Conservation (phyloP, 495 filamentous ascomycete genomes). For the Tricharina praecox region DNA sequence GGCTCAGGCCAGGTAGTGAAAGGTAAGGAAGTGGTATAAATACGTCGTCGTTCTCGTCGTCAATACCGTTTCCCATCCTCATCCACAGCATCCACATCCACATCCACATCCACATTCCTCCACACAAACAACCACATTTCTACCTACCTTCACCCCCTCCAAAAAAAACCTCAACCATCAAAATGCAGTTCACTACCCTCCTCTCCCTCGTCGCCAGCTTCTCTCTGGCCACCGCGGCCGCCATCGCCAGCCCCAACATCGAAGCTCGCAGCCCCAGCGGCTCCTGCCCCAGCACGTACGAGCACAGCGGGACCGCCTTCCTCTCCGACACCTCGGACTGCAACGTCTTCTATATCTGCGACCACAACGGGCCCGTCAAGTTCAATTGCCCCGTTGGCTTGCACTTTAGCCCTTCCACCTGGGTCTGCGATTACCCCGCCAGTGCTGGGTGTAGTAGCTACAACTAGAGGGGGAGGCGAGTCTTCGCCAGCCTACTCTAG, state of each 20-base stretch:
- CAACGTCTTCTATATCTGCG: slow-evolving; percentile 5
- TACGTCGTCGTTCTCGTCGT: too few species aligned
- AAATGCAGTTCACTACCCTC: slow-evolving; percentile 2
- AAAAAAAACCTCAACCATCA: background rate
- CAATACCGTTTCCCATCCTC: background rate
- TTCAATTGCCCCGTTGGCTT: background rate
- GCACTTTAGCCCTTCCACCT: background rate
- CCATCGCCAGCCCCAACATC: background rate
- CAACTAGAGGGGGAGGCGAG: background rate
- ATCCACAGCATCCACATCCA: slow-evolving; percentile 1
- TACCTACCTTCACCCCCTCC: background rate
- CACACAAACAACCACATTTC: background rate
- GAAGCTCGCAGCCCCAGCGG: background rate
- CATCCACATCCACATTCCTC: background rate
- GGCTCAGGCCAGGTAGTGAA: too few species aligned
- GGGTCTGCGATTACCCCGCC: background rate
- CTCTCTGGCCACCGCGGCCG: background rate
- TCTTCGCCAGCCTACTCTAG: background rate
- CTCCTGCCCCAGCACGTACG: background rate
- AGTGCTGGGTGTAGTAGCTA: background rate
- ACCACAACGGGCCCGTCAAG: slow-evolving; percentile 1
- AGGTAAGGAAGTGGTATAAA: too few species aligned
- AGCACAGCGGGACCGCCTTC: background rate
- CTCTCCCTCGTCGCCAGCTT: background rate
- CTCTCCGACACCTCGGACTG: background rate